Base-by-base conservation (phyloP, 108 stramenopile genomes). In the Phaeodactylum tricornutum region DNA sequence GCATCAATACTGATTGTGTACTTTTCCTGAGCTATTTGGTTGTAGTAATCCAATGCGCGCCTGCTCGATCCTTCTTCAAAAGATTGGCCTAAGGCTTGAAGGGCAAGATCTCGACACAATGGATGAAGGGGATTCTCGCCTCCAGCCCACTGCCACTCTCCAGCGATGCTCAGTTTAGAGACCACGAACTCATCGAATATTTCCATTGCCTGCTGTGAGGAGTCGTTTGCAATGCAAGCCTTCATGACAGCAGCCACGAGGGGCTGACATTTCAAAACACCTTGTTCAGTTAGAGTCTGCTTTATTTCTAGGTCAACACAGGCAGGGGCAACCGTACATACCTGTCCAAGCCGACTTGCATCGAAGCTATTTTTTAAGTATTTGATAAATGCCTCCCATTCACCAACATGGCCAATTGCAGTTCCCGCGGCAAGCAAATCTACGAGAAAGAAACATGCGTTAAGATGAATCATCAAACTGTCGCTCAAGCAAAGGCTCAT, bases 391-490 rank as follows among this genome's bases (percentile, higher is more conserved):
- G 67, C 69, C 24, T 71, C 48, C 78, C 75, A 79, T 21, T 69
- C 59, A 16, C 83, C 83, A 19, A 78, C 74, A 19, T 61, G 59
- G n/a, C 84, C 87, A n/a, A 90, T 48, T 8, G 81, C 87, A 39
- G 54, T 69, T 5, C 87, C 87, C n/a, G 87, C 87, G 9, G 84
- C 81, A 53, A 90, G 41, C 1, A 84, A 59, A 55, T 88, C 71
- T 53, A 29, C 8, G 17, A 19, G 16, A 19, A 27, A 16, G n/a
- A n/a, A 48, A n/a, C 11, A 28, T 2, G 55, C 38, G 53, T 12
- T 25, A 46, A 19, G 8, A 31, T 31, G 44, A 25, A 3, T 26
- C 19, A 26, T 14, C 14, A 22, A 5, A 38, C 20, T n/a, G n/a
- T n/a, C n/a, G 16, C 19, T 12, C n/a, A 31, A 17, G 11, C 4